Evolutionary conservation across 2,329 filamentous ascomycete species (phyloP).

Genomic region (Phaeophleospora eucalypticola): DNA sequence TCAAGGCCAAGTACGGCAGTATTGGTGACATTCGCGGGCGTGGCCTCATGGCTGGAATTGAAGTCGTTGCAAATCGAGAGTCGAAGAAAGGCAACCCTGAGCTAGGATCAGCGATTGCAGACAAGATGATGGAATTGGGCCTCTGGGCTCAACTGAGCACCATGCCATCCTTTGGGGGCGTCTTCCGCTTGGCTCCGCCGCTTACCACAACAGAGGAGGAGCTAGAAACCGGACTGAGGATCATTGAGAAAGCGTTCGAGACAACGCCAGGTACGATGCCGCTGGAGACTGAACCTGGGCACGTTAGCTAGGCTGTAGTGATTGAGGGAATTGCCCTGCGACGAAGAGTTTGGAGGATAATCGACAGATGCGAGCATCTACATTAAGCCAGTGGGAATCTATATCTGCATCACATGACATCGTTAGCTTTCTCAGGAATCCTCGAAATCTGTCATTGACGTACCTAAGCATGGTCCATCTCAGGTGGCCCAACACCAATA

Average conservation of each 20-base stretch:
- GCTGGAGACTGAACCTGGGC: constrained; percentile 25
- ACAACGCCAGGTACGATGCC: constrained; percentile 41
- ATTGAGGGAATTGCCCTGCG: no score
- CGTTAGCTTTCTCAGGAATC: no score
- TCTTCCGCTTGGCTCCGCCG: constrained; percentile 30
- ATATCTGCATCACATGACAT: no score
- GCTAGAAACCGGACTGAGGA: constrained; percentile 47
- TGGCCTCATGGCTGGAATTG: constrained; percentile 30
- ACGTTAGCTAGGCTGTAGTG: no score
- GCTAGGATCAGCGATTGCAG: constrained; percentile 24
- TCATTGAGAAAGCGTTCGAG: constrained; percentile 55
- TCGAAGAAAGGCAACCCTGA: constrained; percentile 25
- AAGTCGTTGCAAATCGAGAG: constrained; percentile 26
- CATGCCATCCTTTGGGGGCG: constrained; percentile 28
- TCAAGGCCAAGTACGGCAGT: constrained; percentile 27
- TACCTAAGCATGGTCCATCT: constrained; percentile 27
- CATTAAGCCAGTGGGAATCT: no score
- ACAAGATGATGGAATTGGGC: constrained; percentile 23
- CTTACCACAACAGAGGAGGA: constrained; percentile 28
- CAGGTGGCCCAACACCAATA: constrained; percentile 25
- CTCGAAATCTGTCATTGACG: no score
- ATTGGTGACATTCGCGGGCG: constrained; percentile 32
- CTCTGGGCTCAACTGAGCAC: constrained; percentile 29
- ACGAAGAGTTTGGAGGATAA: no score
- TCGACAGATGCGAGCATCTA: no score